phyloP scores from a whole-genome alignment of 345 rosid species.

The Trapa bicornis region DNA sequence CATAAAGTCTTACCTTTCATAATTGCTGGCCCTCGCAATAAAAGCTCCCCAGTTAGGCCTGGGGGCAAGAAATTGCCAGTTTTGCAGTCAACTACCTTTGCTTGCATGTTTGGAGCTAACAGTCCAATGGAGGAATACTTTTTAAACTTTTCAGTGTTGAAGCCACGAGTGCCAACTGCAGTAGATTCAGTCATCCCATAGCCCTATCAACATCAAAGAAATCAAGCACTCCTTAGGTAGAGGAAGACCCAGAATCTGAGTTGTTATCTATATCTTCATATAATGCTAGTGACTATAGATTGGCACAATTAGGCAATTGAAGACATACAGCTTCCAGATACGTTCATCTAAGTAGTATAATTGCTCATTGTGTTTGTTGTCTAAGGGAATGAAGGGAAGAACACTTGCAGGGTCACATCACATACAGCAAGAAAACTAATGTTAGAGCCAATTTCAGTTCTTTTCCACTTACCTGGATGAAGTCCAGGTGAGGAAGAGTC shows the following conservation, averaged over 20 bases:
- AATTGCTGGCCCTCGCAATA: slow-evolving; percentile 67
- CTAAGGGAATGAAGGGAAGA: no score
- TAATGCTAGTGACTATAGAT: no score
- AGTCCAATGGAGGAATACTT: slow-evolving; percentile 62
- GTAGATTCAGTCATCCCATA: slow-evolving; percentile 85
- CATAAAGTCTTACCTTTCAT: slow-evolving; percentile 6
- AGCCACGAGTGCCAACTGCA: slow-evolving; percentile 76
- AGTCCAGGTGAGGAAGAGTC: slow-evolving; percentile 52
- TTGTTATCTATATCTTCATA: no score
- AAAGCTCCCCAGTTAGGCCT: slow-evolving; percentile 65
- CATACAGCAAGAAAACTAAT: background rate
- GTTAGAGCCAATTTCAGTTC: background rate
- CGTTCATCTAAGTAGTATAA: no score
- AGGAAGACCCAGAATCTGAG: background rate
- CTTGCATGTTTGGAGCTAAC: slow-evolving; percentile 75
- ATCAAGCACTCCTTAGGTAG: background rate
- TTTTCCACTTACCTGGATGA: slow-evolving; percentile 48
- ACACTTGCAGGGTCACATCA: background rate
- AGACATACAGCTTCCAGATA: background rate
- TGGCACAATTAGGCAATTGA: background rate
- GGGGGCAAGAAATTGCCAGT: slow-evolving; percentile 56
- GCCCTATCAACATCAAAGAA: slow-evolving; percentile 31
- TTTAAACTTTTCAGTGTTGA: slow-evolving; percentile 26
- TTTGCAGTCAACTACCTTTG: slow-evolving; percentile 60
- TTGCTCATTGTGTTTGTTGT: no score